These are phyloP conservation scores for Rosa hybrid DNA, from an alignment of 331 rosid genomes.

Conservation along the genomic window DNA sequence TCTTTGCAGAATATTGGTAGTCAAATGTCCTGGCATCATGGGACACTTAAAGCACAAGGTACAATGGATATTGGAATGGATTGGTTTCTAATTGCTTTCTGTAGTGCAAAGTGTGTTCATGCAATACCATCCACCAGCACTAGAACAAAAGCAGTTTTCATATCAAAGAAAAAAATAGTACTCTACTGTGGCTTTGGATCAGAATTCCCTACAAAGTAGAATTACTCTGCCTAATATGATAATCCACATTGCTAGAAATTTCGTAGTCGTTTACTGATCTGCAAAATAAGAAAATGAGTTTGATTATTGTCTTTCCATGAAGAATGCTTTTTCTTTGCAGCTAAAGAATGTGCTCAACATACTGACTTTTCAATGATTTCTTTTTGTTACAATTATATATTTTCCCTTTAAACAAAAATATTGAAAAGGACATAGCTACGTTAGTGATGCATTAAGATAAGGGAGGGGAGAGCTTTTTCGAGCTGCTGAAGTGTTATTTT, in stretches of 20 bases:
- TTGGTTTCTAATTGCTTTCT: background rate
- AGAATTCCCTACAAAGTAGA: background rate
- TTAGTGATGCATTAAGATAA: background rate
- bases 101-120: background rate
- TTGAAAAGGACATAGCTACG: background rate
- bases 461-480: background rate
- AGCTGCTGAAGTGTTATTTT: background rate
- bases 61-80: too few species aligned
- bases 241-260: background rate
- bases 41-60: background rate
- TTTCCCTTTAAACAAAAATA: background rate
- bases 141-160: background rate
- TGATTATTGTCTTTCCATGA: background rate
- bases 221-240: background rate
- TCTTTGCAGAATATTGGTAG: background rate
- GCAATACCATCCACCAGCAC: slow-evolving; percentile 6
- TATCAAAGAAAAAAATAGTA: background rate
- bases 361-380: background rate
- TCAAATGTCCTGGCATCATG: slow-evolving; percentile 1
- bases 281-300: background rate
- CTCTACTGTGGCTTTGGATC: background rate
- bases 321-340: background rate
- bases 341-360: background rate
- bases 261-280: background rate
- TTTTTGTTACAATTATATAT: background rate